phyloP scores from a whole-genome alignment of 106 monocot species.

The Xerophyta viscosa region DNA sequence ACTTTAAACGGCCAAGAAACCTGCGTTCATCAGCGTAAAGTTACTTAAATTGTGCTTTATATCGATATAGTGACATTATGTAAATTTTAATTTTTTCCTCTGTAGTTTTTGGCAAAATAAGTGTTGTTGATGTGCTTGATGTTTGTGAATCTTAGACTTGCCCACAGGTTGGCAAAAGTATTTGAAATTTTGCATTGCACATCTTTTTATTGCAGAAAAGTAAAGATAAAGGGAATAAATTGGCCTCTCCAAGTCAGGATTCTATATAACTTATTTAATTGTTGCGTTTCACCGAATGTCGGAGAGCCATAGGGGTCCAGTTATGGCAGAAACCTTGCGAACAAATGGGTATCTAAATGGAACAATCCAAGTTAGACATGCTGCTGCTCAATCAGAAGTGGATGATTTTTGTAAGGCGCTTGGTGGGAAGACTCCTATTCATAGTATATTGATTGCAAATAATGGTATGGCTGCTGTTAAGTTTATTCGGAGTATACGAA shows the following conservation, averaged over 20 bases:
- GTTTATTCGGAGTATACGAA: conserved; percentile 85
- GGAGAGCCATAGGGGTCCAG: conserved; percentile 15
- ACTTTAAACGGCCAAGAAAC: no score
- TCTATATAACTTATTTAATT: not conserved
- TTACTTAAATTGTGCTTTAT: no score
- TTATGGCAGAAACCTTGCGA: conserved; percentile 43
- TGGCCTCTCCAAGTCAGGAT: not conserved
- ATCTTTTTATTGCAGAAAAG: not conserved
- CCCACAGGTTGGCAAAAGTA: not conserved
- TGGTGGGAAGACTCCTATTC: conserved; percentile 86
- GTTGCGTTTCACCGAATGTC: conserved; percentile 17
- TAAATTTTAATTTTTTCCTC: no score
- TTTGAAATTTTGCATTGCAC: not conserved
- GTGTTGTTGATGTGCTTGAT: not conserved
- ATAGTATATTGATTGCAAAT: conserved; percentile 90
- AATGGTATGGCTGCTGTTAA: conserved; percentile 99
- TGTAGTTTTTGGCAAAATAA: not conserved
- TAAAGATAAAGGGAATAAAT: not conserved
- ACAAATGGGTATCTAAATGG: conserved; percentile 40
- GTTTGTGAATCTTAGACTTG: not conserved
- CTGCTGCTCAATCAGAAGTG: conserved; percentile 52
- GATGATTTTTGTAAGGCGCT: conserved; percentile 80
- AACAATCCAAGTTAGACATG: conserved; percentile 21
- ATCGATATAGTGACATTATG: no score
- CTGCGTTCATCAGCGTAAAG: no score